These are phyloP conservation scores for Mycena pura DNA, from an alignment of 768 basidiomycete species.

Conservation along the genomic window DNA sequence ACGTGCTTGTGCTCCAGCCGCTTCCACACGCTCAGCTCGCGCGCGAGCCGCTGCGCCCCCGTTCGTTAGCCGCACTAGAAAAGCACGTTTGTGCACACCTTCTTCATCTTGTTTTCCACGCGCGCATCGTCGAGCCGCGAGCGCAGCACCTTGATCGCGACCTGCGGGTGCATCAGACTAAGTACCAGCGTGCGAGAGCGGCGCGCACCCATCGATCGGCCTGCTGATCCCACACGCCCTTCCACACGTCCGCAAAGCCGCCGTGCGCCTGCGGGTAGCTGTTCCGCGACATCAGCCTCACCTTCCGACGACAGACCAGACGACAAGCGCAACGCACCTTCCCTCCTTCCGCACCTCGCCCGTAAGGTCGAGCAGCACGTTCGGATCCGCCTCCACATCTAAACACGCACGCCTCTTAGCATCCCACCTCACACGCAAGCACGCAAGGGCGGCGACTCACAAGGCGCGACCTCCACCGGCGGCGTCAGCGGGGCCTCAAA, in stretches of 20 bases:
- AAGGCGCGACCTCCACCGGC: conserved; percentile 22
- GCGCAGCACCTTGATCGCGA: conserved; percentile 49
- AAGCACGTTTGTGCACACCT: conserved; percentile 27
- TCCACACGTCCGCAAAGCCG: conserved; percentile 54
- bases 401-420: neutral
- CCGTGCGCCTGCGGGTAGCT: conserved; percentile 46
- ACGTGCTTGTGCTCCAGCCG: conserved; percentile 47
- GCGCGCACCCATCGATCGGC: conserved; percentile 21
- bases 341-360: conserved; percentile 39
- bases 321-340: conserved; percentile 20
- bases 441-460: conserved; percentile 2
- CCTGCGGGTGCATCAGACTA: conserved; percentile 27
- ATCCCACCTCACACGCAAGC: neutral
- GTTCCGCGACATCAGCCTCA: conserved; percentile 14
- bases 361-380: conserved; percentile 37
- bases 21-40: conserved; percentile 47
- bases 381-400: conserved; percentile 22
- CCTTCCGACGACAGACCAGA: neutral
- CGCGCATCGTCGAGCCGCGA: conserved; percentile 40
- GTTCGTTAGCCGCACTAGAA: neutral
- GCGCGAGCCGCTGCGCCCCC: conserved; percentile 37
- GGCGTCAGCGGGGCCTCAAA: conserved; percentile 26
- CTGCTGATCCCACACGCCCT: conserved; percentile 41
- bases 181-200: neutral
- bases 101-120: conserved; percentile 38